phyloP scores from a whole-genome alignment of 441 rosid species.

The Erysimum cheiri region DNA sequence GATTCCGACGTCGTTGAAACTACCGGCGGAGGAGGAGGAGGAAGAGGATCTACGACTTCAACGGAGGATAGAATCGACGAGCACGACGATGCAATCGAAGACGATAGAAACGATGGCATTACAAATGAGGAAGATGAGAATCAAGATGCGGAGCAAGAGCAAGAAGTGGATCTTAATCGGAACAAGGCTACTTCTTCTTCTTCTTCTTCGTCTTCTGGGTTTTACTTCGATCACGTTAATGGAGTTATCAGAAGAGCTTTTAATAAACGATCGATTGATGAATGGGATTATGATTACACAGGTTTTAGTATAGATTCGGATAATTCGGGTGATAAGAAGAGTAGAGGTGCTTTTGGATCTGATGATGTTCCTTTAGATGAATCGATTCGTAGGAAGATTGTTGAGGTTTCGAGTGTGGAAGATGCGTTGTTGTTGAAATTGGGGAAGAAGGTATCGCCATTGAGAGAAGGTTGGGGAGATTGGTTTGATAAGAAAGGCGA shows the following conservation, averaged over 20 bases:
- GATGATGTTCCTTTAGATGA: constrained; percentile 86
- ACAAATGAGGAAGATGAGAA: constrained; percentile 49
- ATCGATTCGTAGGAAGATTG: constrained; percentile 69
- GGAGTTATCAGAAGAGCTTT: constrained; percentile 67
- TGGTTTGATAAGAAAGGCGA: constrained; percentile 97
- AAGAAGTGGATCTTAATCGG: constrained; percentile 43
- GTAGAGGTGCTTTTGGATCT: constrained; percentile 66
- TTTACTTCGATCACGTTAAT: constrained; percentile 73
- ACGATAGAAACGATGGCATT: constrained; percentile 45
- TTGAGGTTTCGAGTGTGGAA: constrained; percentile 65
- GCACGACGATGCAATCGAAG: constrained; percentile 67
- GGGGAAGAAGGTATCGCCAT: constrained; percentile 62
- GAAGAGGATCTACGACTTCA: constrained; percentile 41
- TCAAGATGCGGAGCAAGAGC: constrained; percentile 49
- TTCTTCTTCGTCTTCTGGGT: constrained; percentile 55
- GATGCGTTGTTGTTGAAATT: constrained; percentile 75
- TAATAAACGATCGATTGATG: constrained; percentile 74
- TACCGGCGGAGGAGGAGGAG: constrained; percentile 22
- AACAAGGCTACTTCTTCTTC: constrained; percentile 46
- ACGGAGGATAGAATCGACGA: constrained; percentile 75
- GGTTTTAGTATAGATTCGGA: constrained; percentile 46
- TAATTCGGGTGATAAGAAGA: constrained; percentile 28
- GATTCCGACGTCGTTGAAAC: constrained; percentile 55
- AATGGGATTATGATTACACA: constrained; percentile 77
- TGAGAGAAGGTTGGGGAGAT: constrained; percentile 93